These are phyloP conservation scores for Trichoderma koningii DNA, from an alignment of 2,329 filamentous ascomycete genomes.

Conservation along the genomic window DNA sequence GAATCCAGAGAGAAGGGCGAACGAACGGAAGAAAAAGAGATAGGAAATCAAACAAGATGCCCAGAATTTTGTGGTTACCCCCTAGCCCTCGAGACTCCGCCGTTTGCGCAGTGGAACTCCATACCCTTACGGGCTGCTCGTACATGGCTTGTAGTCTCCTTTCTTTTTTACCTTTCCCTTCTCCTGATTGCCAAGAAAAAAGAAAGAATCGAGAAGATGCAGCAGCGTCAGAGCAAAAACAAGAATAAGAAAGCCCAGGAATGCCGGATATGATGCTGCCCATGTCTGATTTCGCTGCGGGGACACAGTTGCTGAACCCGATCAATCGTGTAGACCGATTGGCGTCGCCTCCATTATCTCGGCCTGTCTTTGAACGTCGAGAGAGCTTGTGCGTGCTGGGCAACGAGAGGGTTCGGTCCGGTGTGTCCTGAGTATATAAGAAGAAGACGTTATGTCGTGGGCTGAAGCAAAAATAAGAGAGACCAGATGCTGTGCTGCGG, in stretches of 20 bases:
- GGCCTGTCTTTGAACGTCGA: too few species aligned
- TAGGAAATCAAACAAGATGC: background rate
- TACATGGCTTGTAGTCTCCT: background rate
- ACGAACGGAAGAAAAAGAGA: background rate
- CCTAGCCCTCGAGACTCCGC: slow-evolving; percentile 15
- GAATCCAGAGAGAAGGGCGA: background rate
- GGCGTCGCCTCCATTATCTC: too few species aligned
- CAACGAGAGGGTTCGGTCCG: background rate
- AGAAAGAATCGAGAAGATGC: background rate
- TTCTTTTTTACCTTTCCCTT: background rate
- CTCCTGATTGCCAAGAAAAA: background rate
- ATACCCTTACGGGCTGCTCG: background rate
- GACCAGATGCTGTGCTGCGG: background rate
- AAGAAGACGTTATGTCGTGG: background rate
- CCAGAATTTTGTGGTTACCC: slow-evolving; percentile 13
- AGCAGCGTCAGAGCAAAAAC: background rate
- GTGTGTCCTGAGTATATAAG: background rate
- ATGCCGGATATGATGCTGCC: too few species aligned
- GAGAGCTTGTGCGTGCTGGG: background rate
- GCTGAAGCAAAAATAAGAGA: background rate
- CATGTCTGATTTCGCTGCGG: too few species aligned
- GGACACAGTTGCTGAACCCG: too few species aligned
- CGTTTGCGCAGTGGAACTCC: background rate
- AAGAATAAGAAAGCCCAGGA: too few species aligned
- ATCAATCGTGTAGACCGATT: too few species aligned